Evolutionary conservation across 345 rosid genomes (phyloP).

Genomic region (Physaria fendleri): DNA sequence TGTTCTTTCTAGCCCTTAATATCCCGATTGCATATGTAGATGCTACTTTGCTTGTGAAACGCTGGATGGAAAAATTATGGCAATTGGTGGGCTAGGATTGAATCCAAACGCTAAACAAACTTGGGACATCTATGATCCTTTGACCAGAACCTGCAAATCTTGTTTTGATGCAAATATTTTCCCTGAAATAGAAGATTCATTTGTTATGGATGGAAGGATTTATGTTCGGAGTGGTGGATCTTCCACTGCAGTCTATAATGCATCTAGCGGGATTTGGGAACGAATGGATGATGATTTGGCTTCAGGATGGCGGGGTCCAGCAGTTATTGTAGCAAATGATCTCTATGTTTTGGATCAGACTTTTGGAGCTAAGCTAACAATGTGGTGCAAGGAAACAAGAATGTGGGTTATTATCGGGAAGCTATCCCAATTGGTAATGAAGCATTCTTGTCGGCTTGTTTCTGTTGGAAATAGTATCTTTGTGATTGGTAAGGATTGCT

Average conservation of each 20-base stretch:
- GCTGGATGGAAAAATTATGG: slow-evolving; percentile 48
- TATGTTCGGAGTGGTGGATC: slow-evolving; percentile 42
- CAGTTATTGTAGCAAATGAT: slow-evolving; percentile 51
- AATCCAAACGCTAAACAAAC: slow-evolving; percentile 39
- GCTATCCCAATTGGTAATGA: slow-evolving; percentile 50
- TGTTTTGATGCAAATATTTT: slow-evolving; percentile 33
- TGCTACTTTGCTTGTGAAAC: slow-evolving; percentile 73
- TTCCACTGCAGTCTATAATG: slow-evolving; percentile 43
- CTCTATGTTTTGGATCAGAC: slow-evolving; percentile 75
- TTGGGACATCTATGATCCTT: slow-evolving; percentile 63
- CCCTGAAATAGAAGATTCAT: slow-evolving; percentile 56
- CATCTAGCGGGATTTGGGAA: slow-evolving; percentile 49
- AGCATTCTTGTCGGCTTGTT: slow-evolving; percentile 68
- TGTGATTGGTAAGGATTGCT: slow-evolving; percentile 63
- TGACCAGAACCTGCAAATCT: slow-evolving; percentile 39
- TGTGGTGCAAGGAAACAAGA: slow-evolving; percentile 52
- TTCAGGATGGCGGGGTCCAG: slow-evolving; percentile 80
- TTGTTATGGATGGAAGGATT: slow-evolving; percentile 61
- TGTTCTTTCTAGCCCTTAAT: not conserved
- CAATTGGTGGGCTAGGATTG: slow-evolving; percentile 66
- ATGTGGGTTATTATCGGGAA: slow-evolving; percentile 65
- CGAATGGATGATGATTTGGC: slow-evolving; percentile 54
- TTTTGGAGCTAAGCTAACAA: slow-evolving; percentile 62
- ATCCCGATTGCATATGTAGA: slow-evolving; percentile 35
- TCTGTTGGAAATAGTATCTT: slow-evolving; percentile 54